A percentile compares a stretch with the other conserved stretches of the same genome.
Evolutionary conservation across 495 filamentous ascomycete genomes (phyloP).

Genomic region (Ramalina peruviana): DNA sequence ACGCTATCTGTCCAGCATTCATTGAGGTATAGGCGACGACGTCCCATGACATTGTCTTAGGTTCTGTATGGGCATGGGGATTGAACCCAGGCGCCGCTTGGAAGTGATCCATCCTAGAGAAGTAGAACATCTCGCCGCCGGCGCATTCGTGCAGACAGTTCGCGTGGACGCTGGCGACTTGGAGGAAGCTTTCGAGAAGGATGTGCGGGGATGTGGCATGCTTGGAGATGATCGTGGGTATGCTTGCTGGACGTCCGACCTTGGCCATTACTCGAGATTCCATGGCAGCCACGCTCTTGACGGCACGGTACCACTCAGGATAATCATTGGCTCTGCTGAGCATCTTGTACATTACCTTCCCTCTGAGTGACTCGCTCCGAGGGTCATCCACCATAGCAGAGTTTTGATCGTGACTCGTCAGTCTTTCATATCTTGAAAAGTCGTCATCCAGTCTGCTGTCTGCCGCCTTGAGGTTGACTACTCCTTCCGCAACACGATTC

Average conservation of each 20-base stretch:
- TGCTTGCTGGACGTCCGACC: not conserved
- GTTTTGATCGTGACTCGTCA: not conserved
- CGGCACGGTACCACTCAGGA: not conserved
- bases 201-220: not conserved
- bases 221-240: slow-evolving; percentile 1
- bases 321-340: slow-evolving; percentile 1
- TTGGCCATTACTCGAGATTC: not conserved
- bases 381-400: not conserved
- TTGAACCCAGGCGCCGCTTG: not conserved
- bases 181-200: slow-evolving; percentile 1
- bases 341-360: slow-evolving; percentile 2
- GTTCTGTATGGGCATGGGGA: not conserved
- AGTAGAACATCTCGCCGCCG: not conserved
- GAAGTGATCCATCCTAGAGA: not conserved
- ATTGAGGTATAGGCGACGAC: not conserved
- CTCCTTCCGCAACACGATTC: not conserved
- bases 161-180: slow-evolving; percentile 1
- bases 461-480: not conserved
- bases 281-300: slow-evolving; percentile 2
- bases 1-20: not conserved
- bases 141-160: slow-evolving; percentile 1
- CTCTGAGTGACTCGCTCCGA: slow-evolving; percentile 1
- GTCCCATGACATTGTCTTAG: not conserved
- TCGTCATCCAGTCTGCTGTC: slow-evolving; percentile 1
- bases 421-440: slow-evolving; percentile 3